Conservation (phyloP, 352 stramenopile genomes). For the Albugo candida region DNA sequence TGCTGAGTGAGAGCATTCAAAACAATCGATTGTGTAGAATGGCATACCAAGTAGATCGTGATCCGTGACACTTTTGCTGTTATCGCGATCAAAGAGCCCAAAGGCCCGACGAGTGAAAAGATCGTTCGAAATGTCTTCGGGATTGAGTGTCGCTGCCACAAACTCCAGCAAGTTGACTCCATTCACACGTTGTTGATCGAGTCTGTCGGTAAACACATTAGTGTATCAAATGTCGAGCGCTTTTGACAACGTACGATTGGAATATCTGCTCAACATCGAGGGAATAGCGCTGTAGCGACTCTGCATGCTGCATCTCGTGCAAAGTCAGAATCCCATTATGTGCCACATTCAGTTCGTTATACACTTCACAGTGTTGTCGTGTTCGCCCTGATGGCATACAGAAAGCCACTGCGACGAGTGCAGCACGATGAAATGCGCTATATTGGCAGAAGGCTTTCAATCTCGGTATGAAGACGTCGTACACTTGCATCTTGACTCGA, state of each 20-base stretch:
- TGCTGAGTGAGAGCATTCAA: background rate
- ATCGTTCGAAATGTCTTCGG: constrained; percentile 34
- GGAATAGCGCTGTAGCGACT: constrained; percentile 26
- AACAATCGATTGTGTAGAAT: background rate
- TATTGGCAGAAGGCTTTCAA: constrained; percentile 52
- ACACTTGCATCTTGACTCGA: constrained; percentile 19
- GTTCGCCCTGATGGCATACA: constrained; percentile 39
- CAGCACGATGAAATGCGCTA: constrained; percentile 30
- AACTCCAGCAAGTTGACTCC: constrained; percentile 65
- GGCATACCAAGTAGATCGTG: constrained; percentile 22
- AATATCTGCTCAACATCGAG: constrained; percentile 52
- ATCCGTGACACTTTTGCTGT: constrained; percentile 32
- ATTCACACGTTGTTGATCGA: constrained; percentile 54
- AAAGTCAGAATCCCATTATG: constrained; percentile 57
- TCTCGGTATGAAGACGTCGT: constrained; percentile 38
- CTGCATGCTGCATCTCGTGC: constrained; percentile 29
- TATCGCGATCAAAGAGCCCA: constrained; percentile 35
- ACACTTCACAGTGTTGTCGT: constrained; percentile 30
- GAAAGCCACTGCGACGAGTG: constrained; percentile 49
- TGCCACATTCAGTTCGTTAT: constrained; percentile 62
- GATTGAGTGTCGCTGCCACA: constrained; percentile 41
- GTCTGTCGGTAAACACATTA: constrained; percentile 9
- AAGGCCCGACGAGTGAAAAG: constrained; percentile 32
- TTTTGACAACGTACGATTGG: constrained; percentile 18
- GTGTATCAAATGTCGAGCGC: background rate